These are phyloP conservation scores for Colletotrichum paranaense DNA, from an alignment of 2,329 filamentous ascomycete genomes.

Conservation along the genomic window DNA sequence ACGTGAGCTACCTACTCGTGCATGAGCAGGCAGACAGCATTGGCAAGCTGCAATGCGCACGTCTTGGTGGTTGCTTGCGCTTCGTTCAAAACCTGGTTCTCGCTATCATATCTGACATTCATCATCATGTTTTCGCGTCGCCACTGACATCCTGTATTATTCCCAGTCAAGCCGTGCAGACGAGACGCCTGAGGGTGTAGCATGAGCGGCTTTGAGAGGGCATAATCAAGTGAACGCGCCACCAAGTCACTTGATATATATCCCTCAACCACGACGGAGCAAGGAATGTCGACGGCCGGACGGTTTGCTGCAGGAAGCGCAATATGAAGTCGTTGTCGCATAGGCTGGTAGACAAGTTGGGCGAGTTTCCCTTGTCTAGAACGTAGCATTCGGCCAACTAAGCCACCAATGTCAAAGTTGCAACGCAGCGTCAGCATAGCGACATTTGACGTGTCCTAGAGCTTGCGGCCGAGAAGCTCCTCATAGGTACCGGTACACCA, in stretches of 20 bases:
- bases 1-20: not conserved
- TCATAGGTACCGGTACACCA: not conserved
- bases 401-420: not conserved
- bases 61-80: not conserved
- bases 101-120: conserved; percentile 18
- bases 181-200: not conserved
- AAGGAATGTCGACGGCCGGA: not conserved
- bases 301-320: not conserved
- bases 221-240: not conserved
- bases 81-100: not conserved
- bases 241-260: not conserved
- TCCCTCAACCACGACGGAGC: not conserved
- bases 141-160: not conserved
- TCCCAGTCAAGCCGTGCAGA: not conserved
- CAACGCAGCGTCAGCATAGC: not conserved
- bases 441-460: not conserved
- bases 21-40: conserved; percentile 9
- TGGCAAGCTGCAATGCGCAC: conserved; percentile 1
- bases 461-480: not conserved
- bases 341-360: not conserved
- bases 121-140: not conserved
- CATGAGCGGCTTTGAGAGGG: conserved; percentile 15
- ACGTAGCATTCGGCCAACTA: conserved; percentile 3
- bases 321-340: not conserved
- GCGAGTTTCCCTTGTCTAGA: not conserved